phyloP scores from a whole-genome alignment of 1,139 yeast species.

The Yamadazyma spencermartinsiae region DNA sequence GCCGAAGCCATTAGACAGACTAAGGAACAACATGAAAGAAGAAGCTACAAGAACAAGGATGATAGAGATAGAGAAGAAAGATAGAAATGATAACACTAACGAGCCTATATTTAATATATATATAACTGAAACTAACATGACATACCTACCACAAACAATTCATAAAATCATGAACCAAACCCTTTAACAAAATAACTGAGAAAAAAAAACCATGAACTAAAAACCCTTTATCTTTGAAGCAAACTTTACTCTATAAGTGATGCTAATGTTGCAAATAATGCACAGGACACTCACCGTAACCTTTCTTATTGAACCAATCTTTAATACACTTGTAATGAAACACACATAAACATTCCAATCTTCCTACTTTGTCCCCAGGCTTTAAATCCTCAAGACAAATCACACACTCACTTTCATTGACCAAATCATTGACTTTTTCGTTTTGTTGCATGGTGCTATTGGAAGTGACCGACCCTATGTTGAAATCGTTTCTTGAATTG shows the following conservation, averaged over 20 bases:
- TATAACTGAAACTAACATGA: neutral
- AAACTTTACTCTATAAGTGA: no score
- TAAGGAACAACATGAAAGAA: constrained; percentile 63
- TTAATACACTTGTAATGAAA: constrained; percentile 89
- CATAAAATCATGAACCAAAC: neutral
- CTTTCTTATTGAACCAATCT: constrained; percentile 86
- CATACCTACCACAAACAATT: neutral
- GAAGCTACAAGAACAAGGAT: constrained; percentile 34
- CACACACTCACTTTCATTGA: constrained; percentile 72
- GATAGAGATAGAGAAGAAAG: constrained; percentile 49
- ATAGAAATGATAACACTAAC: neutral
- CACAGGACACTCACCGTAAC: constrained; percentile 84
- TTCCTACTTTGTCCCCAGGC: constrained; percentile 86
- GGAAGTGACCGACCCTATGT: constrained; percentile 27
- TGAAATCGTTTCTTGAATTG: constrained; percentile 6
- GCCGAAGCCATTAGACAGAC: constrained; percentile 88
- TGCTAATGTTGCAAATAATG: constrained; percentile 48
- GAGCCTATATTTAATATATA: neutral
- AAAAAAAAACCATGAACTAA: no score
- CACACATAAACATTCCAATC: constrained; percentile 91
- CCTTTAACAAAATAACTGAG: neutral
- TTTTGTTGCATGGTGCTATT: constrained; percentile 23
- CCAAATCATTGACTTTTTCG: constrained; percentile 25
- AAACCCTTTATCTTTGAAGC: no score
- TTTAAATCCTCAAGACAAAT: constrained; percentile 87